Evolutionary conservation across 306 rosid genomes (phyloP).

Genomic region (Quercus mongolica): DNA sequence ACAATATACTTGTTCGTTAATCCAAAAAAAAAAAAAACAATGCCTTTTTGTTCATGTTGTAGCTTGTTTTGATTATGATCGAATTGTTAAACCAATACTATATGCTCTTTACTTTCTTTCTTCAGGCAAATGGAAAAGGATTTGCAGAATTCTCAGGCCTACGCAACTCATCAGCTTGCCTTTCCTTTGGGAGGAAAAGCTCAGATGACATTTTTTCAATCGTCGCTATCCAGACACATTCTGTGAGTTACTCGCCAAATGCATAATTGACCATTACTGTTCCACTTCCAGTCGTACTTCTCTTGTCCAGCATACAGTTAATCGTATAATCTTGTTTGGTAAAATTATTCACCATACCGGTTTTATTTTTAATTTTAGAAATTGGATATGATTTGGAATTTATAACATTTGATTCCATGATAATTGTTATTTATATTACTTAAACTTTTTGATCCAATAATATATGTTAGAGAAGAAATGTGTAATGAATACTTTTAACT

Average conservation of each 20-base stretch:
- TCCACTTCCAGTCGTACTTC: too few species aligned
- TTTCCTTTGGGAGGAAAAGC: conserved; percentile 56
- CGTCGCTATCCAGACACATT: conserved; percentile 74
- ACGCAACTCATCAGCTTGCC: conserved; percentile 59
- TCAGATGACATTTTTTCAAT: conserved; percentile 74
- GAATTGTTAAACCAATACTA: not conserved
- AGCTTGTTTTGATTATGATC: not conserved
- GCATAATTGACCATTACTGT: not conserved
- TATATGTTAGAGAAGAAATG: too few species aligned
- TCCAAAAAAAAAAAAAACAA: not conserved
- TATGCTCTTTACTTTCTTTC: not conserved
- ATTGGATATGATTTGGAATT: too few species aligned
- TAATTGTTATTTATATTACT: too few species aligned
- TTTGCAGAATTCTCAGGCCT: conserved; percentile 84
- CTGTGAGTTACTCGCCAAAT: conserved; percentile 54
- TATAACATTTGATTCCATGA: too few species aligned
- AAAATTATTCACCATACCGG: too few species aligned
- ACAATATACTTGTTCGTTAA: too few species aligned
- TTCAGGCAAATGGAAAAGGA: conserved; percentile 72
- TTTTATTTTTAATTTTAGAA: too few species aligned
- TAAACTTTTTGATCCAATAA: too few species aligned
- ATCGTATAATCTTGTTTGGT: too few species aligned
- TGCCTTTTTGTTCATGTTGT: not conserved
- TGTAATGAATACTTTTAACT: too few species aligned
- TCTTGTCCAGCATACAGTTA: too few species aligned